Evolutionary conservation across 768 basidiomycete genomes (phyloP), one percentile per base, ranked within the genome.

Genomic region (Polyporus arcularius): DNA sequence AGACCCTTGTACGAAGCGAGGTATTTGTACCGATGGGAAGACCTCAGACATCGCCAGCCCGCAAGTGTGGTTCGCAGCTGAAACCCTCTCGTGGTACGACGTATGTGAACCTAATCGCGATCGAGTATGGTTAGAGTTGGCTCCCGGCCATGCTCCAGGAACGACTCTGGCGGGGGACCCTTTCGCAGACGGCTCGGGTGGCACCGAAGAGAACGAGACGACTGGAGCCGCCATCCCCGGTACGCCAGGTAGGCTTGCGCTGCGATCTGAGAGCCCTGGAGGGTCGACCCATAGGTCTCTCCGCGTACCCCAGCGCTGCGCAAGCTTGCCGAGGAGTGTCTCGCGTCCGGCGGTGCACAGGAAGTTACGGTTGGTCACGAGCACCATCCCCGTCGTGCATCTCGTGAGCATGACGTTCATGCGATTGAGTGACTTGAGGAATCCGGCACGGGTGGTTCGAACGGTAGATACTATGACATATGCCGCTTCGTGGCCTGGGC

Each of bases 401-500:
- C 84, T 72, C 11, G 84, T 65, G 31, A 69, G 60, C 74, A 83
- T 73, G 51, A 85, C 84, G 62, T 85, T 85, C 72, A 81, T 75
- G 39, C 84, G 75, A 16, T 80, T 74, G 28, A 62, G 46, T 1
- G 78, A 78, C 4, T 67, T 66, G 28, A 85, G 70, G 69, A 86
- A 86, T 0, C 84, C 84, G 3, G 78, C 72, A 12, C 55, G 48
- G 3, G 66, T 64, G 0, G 83, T 79, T 28, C 84, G 75, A 5
- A 84, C 82, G n/a, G 79, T 72, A 4, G 83, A 84, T 1, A 85
- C 66, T 6, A 85, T 66, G 8, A 85, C 74, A 58, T 75, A 83
- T 40, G 79, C 74, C 4, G 73, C 77, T 70, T 85, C 84, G 60
- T 85, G 85, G 0, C 84, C 83, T 83, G 60, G 4, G 11, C 11